Percentiles rank a stretch among this genome's conserved stretches.
Conservation (phyloP, 164 flowering plant genomes). For the Warburgia ugandensis region DNA sequence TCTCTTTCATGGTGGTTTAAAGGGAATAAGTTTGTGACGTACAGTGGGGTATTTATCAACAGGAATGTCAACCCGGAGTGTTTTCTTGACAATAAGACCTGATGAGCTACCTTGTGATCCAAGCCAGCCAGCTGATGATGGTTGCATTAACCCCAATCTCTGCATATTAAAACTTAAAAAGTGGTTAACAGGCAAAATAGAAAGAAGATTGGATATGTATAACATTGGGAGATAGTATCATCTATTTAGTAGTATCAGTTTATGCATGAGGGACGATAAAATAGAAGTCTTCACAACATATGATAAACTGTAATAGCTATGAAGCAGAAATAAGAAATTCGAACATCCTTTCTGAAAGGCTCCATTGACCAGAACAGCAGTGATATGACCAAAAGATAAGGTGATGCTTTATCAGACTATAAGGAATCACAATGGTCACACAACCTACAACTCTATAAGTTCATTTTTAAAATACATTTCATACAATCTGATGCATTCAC, state of each 20-base stretch:
- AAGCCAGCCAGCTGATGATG: constrained; percentile 70
- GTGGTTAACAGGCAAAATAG: constrained; percentile 5
- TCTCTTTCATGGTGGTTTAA: neutral
- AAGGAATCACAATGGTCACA: neutral
- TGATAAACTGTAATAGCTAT: too few relatives aligned
- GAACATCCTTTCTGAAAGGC: too few relatives aligned
- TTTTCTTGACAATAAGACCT: constrained; percentile 74
- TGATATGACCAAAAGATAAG: too few relatives aligned
- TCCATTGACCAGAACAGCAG: too few relatives aligned
- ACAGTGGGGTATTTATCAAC: constrained; percentile 82
- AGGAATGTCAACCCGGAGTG: constrained; percentile 94
- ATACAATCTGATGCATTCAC: neutral
- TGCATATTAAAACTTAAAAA: constrained; percentile 29
- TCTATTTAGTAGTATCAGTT: too few relatives aligned
- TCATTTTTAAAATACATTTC: neutral
- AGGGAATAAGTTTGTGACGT: constrained; percentile 18
- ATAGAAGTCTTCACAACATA: too few relatives aligned
- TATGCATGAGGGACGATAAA: too few relatives aligned
- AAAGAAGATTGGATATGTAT: too few relatives aligned
- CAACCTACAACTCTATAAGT: neutral
- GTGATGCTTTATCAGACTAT: too few relatives aligned
- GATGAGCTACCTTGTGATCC: constrained; percentile 82
- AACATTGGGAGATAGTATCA: too few relatives aligned
- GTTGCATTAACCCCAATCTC: constrained; percentile 59
- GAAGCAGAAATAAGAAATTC: too few relatives aligned